phyloP scores from a whole-genome alignment of 2,329 filamentous ascomycete genomes.

The Herpomyces periplanetae region DNA sequence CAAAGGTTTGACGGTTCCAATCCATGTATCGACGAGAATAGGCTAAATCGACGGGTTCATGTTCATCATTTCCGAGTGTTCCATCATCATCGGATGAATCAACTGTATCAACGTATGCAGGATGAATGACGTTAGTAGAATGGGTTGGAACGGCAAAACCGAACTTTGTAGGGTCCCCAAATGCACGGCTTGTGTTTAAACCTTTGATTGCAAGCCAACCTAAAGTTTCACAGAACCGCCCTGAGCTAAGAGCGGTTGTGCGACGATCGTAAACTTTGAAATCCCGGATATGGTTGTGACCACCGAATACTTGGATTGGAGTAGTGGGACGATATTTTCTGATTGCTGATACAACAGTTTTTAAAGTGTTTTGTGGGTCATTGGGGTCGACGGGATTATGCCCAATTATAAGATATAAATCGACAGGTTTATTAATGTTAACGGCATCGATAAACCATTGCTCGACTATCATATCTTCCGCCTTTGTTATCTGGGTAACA shows the following conservation, averaged over 20 bases:
- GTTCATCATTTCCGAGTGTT: conserved; percentile 6
- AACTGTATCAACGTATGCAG: neutral
- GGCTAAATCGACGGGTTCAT: conserved; percentile 18
- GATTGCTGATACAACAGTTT: too few relatives aligned
- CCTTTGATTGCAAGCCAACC: conserved; percentile 66
- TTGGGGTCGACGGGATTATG: conserved; percentile 43
- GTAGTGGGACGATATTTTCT: conserved; percentile 33
- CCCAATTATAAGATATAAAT: conserved; percentile 51
- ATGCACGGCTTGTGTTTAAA: too few relatives aligned
- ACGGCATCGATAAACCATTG: conserved; percentile 64
- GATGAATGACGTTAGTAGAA: too few relatives aligned
- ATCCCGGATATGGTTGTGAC: conserved; percentile 61
- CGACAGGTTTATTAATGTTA: conserved; percentile 30
- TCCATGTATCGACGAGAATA: conserved; percentile 75
- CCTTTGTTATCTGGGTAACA: conserved; percentile 46
- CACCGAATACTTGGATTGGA: conserved; percentile 67
- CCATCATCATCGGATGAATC: conserved; percentile 4
- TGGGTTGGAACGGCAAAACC: too few relatives aligned
- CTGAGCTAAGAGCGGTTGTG: conserved; percentile 43
- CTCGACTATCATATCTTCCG: conserved; percentile 40
- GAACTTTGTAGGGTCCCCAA: too few relatives aligned
- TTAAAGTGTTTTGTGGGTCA: conserved; percentile 38
- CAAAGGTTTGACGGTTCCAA: conserved; percentile 51
- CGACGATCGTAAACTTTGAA: conserved; percentile 37
- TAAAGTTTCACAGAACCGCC: conserved; percentile 73